These are phyloP conservation scores for Mycena alexandri DNA, from an alignment of 768 basidiomycete genomes.

Conservation along the genomic window DNA sequence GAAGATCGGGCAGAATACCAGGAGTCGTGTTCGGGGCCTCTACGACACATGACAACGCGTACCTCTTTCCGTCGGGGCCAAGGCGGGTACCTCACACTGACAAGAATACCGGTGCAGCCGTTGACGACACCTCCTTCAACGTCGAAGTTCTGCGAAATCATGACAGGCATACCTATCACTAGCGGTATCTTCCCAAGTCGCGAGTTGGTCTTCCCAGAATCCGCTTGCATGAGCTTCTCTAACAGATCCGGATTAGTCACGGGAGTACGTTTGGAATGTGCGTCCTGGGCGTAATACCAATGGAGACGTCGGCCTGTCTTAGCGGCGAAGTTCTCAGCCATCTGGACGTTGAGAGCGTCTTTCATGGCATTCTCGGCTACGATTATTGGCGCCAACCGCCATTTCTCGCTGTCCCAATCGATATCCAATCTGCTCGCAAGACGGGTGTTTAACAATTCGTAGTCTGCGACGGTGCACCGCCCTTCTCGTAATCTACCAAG, in stretches of 20 bases:
- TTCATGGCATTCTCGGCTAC: constrained; percentile 42
- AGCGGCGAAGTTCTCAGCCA: constrained; percentile 38
- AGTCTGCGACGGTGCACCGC: constrained; percentile 36
- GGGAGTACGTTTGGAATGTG: not conserved
- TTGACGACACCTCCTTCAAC: constrained; percentile 44
- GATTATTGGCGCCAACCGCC: constrained; percentile 40
- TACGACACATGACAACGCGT: constrained; percentile 40
- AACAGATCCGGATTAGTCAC: not conserved
- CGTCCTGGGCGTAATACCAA: constrained; percentile 40
- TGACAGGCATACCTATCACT: constrained; percentile 48
- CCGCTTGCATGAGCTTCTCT: constrained; percentile 23
- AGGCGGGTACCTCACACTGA: constrained; percentile 33
- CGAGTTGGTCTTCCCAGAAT: constrained; percentile 38
- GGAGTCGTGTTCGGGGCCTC: constrained; percentile 20
- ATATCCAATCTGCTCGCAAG: not conserved
- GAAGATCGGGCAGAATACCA: constrained; percentile 30
- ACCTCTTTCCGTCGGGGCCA: constrained; percentile 28
- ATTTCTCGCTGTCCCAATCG: constrained; percentile 6
- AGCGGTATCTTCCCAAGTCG: constrained; percentile 41
- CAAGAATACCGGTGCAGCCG: constrained; percentile 38
- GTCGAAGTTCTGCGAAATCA: constrained; percentile 45
- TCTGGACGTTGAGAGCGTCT: constrained; percentile 42
- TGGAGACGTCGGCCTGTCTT: too few species aligned
- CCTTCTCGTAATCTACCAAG: constrained; percentile 12
- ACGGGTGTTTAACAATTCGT: constrained; percentile 28